Evolutionary conservation across 2,329 filamentous ascomycete genomes (phyloP).

Genomic region (Coleophoma crateriformis): DNA sequence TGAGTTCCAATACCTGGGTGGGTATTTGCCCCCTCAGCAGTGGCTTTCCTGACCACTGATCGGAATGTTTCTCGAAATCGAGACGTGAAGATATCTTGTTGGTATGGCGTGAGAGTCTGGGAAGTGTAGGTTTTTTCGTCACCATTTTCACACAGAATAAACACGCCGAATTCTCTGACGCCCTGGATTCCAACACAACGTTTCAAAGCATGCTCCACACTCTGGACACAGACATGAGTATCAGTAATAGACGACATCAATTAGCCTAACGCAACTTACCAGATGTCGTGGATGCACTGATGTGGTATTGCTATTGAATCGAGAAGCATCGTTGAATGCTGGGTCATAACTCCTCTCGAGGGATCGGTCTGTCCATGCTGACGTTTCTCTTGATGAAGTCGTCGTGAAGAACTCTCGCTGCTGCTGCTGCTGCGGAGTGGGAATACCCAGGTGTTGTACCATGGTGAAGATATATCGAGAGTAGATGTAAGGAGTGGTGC

Average conservation of each 20-base stretch:
- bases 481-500: slow-evolving; percentile 2
- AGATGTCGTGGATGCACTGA: slow-evolving; percentile 6
- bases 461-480: slow-evolving; percentile 14
- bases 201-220: slow-evolving; percentile 16
- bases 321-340: slow-evolving; percentile 11
- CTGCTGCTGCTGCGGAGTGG: slow-evolving; percentile 12
- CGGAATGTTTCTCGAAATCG: slow-evolving; percentile 10
- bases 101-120: slow-evolving; percentile 11
- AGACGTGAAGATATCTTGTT: slow-evolving; percentile 13
- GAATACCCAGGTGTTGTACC: slow-evolving; percentile 14
- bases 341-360: neutral
- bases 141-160: slow-evolving; percentile 17
- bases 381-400: neutral
- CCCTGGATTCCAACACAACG: slow-evolving; percentile 14
- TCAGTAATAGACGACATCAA: neutral
- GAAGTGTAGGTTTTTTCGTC: slow-evolving; percentile 17
- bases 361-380: neutral
- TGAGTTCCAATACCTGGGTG: slow-evolving; percentile 1
- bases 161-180: slow-evolving; percentile 19
- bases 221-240: neutral
- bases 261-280: slow-evolving; percentile 5
- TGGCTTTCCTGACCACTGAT: slow-evolving; percentile 5
- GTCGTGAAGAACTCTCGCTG: slow-evolving; percentile 1
- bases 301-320: slow-evolving; percentile 3
- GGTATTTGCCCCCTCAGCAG: slow-evolving; percentile 5